Evolutionary conservation across 345 rosid genomes (phyloP).

Genomic region (Capsella bursapastoris): DNA sequence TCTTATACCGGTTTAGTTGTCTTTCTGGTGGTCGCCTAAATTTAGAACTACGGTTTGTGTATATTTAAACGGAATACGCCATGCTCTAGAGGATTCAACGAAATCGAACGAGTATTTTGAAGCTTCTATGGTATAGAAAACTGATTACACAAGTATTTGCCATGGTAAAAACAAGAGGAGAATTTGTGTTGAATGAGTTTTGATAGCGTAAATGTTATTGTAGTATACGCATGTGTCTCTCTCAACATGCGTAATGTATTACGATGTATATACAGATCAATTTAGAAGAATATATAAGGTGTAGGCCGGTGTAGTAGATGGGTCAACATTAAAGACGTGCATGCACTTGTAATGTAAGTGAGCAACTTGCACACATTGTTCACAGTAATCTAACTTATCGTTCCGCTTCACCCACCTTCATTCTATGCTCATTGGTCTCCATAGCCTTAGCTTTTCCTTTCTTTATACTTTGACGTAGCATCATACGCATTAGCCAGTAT

Average conservation of each 20-base stretch:
- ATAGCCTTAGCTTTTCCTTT: neutral
- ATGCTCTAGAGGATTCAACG: neutral
- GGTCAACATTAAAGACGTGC: slow-evolving; percentile 44
- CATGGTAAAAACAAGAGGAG: neutral
- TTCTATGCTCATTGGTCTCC: slow-evolving; percentile 35
- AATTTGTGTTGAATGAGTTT: neutral
- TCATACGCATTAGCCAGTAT: slow-evolving; percentile 10
- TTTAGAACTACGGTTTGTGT: neutral
- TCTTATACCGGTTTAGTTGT: neutral
- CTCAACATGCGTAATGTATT: neutral
- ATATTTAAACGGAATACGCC: neutral
- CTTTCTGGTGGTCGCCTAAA: neutral
- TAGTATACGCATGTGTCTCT: neutral
- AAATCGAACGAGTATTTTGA: neutral
- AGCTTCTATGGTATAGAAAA: neutral
- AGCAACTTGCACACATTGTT: slow-evolving; percentile 41
- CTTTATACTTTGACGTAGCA: neutral
- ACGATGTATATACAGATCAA: slow-evolving; percentile 10
- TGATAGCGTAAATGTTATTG: slow-evolving; percentile 10
- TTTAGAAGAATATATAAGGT: slow-evolving; percentile 1
- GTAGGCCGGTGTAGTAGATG: slow-evolving; percentile 42
- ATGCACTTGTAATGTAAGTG: slow-evolving; percentile 39
- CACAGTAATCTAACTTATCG: slow-evolving; percentile 41
- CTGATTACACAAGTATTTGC: neutral
- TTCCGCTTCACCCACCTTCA: slow-evolving; percentile 39